These are phyloP conservation scores for Porcisia hertigi DNA, from an alignment of 208 protist genomes.

Conservation along the genomic window DNA sequence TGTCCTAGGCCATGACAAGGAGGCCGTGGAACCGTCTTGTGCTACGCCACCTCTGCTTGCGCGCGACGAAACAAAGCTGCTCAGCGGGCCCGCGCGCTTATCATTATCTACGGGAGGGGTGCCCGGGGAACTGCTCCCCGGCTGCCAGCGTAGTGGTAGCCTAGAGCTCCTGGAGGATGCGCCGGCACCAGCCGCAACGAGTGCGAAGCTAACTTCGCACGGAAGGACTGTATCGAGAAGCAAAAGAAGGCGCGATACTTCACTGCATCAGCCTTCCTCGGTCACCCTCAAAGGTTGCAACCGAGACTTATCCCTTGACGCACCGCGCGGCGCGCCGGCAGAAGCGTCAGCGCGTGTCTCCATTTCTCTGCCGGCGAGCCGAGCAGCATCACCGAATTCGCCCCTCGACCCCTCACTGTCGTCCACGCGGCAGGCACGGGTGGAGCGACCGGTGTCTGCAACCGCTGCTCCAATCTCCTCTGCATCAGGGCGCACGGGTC, in stretches of 20 bases:
- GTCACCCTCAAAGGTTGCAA: constrained; percentile 23
- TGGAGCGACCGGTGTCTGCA: background rate
- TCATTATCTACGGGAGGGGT: background rate
- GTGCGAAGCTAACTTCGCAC: background rate
- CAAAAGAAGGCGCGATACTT: constrained; percentile 18
- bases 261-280: constrained; percentile 36
- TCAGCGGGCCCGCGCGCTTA: background rate
- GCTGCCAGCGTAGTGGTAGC: constrained; percentile 6
- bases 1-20: background rate
- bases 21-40: constrained; percentile 4
- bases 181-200: background rate
- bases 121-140: background rate
- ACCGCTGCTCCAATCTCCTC: background rate
- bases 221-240: background rate
- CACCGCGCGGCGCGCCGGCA: background rate
- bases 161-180: constrained; percentile 14
- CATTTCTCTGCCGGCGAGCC: background rate
- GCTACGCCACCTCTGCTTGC: constrained; percentile 4
- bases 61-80: background rate
- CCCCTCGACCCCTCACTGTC: background rate
- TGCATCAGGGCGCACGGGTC: background rate
- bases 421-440: background rate
- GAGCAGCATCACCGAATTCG: background rate
- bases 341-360: background rate
- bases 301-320: background rate